Base-by-base conservation (phyloP, 495 filamentous ascomycete species). In the Neurospora sp. region DNA sequence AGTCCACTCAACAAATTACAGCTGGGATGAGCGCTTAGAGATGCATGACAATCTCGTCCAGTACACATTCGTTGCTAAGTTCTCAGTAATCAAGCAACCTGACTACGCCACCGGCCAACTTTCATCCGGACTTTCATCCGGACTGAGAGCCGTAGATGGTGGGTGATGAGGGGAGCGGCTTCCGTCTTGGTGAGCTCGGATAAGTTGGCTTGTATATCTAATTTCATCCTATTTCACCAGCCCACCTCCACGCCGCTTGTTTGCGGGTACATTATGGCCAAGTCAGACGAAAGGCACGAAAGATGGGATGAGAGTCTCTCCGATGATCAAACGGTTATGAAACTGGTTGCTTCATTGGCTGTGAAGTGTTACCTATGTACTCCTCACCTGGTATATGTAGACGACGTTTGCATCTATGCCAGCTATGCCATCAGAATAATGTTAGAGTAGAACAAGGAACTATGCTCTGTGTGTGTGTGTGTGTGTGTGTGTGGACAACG, bases 151-250 rank as follows among this genome's bases (percentile, higher is more conserved):
- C n/a, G 48, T 10, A 59, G 10, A 3, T 14, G 48, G 20, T 59
- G 20, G 48, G 10, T 59, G 20, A 59, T 59, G 10, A 7, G 10
- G 20, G 45, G 45, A 22, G 48, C 6, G 12, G 6, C 6, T 35
- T 8, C 6, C 1, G 22, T 59, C 45, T 53, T 10, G 2, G 20
- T 35, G 53, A 17, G 14, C 20, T 41, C 45, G 16, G 35, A 53
- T 35, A 53, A 71, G 74, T 76, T 76, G 61, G 70, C 69, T n/a
- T 20, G 70, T 10, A 16, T 37, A 27, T 69, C 12, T 17, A 70
- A 6, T 14, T 27, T 68, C 17, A 40, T 41, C 68, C 42, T 31
- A 27, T 71, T n/a, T 3, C 10, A 53, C 31, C 31, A 35, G 4
- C 40, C 70, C 59, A 70, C 40, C 68, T 38, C 42, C 31, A 41